phyloP scores from a whole-genome alignment of 1,139 yeast species.

The Magnusiomyces clavatus region DNA sequence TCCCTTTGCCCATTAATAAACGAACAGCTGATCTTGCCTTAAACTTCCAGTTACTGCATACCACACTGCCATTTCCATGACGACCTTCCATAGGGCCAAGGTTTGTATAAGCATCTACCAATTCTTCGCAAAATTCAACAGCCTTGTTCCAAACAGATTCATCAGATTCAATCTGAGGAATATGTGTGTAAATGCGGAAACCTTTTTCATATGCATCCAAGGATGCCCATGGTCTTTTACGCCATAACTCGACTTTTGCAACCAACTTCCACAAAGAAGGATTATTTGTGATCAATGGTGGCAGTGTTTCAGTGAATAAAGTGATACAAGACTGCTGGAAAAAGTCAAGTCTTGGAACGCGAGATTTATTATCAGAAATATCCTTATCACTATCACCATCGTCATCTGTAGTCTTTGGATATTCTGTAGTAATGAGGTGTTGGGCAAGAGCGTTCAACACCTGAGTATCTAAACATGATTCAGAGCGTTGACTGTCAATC shows the following conservation, averaged over 20 bases:
- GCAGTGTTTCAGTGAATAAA: constrained; percentile 57
- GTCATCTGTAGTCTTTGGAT: constrained; percentile 34
- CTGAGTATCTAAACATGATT: constrained; percentile 64
- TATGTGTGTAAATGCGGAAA: constrained; percentile 57
- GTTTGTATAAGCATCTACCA: constrained; percentile 81
- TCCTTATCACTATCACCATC: constrained; percentile 20
- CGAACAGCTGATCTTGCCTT: constrained; percentile 69
- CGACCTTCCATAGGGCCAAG: constrained; percentile 84
- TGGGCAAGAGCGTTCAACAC: constrained; percentile 70
- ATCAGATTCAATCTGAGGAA: constrained; percentile 56
- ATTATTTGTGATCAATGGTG: constrained; percentile 59
- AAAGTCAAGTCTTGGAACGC: constrained; percentile 17
- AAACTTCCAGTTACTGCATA: constrained; percentile 88
- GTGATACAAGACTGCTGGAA: constrained; percentile 62
- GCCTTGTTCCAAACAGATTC: constrained; percentile 70
- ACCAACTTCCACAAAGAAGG: constrained; percentile 78
- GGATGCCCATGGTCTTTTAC: constrained; percentile 79
- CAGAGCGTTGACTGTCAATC: constrained; percentile 49
- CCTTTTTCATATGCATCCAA: constrained; percentile 84
- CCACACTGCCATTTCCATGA: constrained; percentile 72
- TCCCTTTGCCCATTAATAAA: constrained; percentile 73
- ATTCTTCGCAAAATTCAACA: constrained; percentile 69
- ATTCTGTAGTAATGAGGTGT: constrained; percentile 48
- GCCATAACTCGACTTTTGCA: constrained; percentile 82
- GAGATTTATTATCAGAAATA: too few relatives aligned